Base-by-base conservation (phyloP, 2,329 filamentous ascomycete genomes). In the Monosporascus ibericus region DNA sequence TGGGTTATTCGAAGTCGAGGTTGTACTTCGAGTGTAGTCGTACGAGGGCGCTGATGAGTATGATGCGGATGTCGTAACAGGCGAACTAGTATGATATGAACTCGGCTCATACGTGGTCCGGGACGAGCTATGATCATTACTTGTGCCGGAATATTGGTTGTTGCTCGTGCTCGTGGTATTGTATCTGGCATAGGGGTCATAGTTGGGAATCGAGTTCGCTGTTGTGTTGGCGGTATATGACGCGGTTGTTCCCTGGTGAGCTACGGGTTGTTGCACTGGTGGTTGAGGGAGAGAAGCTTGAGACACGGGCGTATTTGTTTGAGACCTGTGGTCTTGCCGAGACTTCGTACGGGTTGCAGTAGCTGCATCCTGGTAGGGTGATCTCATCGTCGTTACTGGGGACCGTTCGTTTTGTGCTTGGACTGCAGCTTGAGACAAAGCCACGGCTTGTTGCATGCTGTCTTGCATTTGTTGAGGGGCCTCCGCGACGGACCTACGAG, bases 111-210 rank as follows among this genome's bases (percentile, higher is more conserved):
- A 67, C 3, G 64, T 34, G 38, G 62, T 58, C 39, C 60, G 58
- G 44, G 65, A 59, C 34, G 62, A 55, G 20, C 47, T 46, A 44
- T 63, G 61, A 9, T 63, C 58, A 49, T 51, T 58, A 36, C 39
- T 58, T 36, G 53, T 25, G 55, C 56, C 55, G 5, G 50, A 46
- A 52, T 65, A 66, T 34, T 61, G 63, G 27, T 52, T 42, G 46
- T 47, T 61, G 25, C 52, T 48, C 30, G 54, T 58, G 38, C 22
- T 42, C 9, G 38, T 54, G 20, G 55, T 62, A 37, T 62, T 67
- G 51, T 73, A 74, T 15, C 61, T 63, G 55, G 52, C 48, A 58
- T 68, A 60, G 48, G 52, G 42, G 49, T 64, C 53, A 55, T 64
- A 60, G 50, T 53, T 49, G 44, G 60, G 61, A 59, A 69, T 55